Evolutionary conservation across 805 yeast genomes (phyloP), one percentile per base, ranked within the genome.

Genomic region (Tetrapisispora fleetii): DNA sequence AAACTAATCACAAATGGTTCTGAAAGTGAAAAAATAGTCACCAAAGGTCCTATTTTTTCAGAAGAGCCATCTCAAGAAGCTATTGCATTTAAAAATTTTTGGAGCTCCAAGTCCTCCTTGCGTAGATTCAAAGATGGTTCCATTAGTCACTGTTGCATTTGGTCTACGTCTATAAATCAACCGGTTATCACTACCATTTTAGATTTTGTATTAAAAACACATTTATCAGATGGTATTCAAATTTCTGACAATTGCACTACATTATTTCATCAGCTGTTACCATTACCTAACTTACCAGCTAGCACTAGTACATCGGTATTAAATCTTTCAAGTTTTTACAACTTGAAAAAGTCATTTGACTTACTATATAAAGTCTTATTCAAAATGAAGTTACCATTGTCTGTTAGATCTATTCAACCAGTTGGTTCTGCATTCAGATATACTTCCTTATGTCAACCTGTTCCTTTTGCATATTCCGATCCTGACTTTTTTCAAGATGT

Each of bases 101-200:
- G 99, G 99, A 97, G 97, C 11, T 60, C 76, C 10, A 83, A 79
- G 54, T 80, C 95, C 0, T 86, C 93, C 14, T 72, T 93, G 48
- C 80, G 99, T 71, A 79, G 93, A 63, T 93, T 91, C 70, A 89
- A 86, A 60, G 96, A 93, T 67, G 97, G 97, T 37, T 73, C 83
- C 4, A 89, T 93, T 51, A 82, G 80, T 52, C 95, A 93, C 67
- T 85, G 95, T 63, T 95, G 93, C 48, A 83, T 89, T 30, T 93
- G 98, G 98, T 59, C 66, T 2, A 69, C 77, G 4, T 70, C 77
- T 6, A 66, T 77, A 19, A 68, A 72, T 21, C 81, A 78, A 48
- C 83, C 93, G 0, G 74, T 88, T 6, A 79, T 81, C 14, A 64
- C 79, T 4, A 72, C 83, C 24, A 85, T 91, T 45, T 68, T 83